Evolutionary conservation across 2,329 filamentous ascomycete genomes (phyloP), one percentile per base, ranked within the genome.

Genomic region (Pseudocercospora musae): DNA sequence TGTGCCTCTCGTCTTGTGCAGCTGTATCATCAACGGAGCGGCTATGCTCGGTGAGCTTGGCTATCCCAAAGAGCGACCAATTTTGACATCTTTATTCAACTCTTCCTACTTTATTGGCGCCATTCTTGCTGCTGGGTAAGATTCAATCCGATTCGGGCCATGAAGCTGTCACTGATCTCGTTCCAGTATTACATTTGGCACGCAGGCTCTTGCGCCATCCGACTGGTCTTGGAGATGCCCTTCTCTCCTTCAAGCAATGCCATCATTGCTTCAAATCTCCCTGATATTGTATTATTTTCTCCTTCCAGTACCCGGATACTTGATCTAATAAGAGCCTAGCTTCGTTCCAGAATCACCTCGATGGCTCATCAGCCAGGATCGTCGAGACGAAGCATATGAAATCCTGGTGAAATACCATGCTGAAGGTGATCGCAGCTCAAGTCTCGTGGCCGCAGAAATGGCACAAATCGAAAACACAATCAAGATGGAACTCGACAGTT

Each of bases 401-500:
- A 71, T 75, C 27, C 78, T 90, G 5, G 80, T 82, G 57, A 84
- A 85, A 71, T 85, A 87, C 72, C 87, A 89, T 69, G 85, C 81
- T 20, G 85, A 86, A 20, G 87, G 87, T 31, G 79, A 87, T 68
- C 73, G 71, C 59, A 78, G 83, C 71, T 84, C 88, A 68, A 73
- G 83, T 2, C 84, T 85, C 0, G 87, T 90, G 7, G 84, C 87
- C 68, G 87, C 87, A 71, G 85, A 90, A 73, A 88, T 81, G 73
- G 82, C 81, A 10, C 84, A 89, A 70, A 88, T 89, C 66, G 77
- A 82, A 57, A 78, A 81, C 3, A 84, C 85, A 0, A 82, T 87
- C 70, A 78, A 79, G 42, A 67, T 84, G 0, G 85, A 87, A 70
- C 75, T 82, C 59, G 44, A 53, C 25, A 82, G 87, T 64, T 52